Base-by-base conservation (phyloP, 768 basidiomycete species). In the Psilocybe sp. region DNA sequence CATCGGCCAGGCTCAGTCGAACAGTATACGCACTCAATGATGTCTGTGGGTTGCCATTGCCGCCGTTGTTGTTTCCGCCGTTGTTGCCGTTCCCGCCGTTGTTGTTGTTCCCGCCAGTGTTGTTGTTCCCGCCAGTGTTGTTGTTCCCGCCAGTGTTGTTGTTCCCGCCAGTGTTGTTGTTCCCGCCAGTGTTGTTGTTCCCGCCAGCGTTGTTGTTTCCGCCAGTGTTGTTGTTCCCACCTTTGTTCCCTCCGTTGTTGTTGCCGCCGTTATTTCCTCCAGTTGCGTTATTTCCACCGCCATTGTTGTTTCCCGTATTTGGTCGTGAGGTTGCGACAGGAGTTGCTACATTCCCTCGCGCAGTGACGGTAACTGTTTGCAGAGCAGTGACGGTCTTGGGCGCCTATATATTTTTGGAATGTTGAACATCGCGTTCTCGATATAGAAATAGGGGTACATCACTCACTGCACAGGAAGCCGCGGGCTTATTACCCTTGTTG, bases 1-100 rank as follows among this genome's bases (percentile, higher is more conserved):
- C 40, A 11, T 35, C 15, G 12, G 5, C 34, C 20, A 16, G 19
- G 34, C 20, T 10, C 6, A 20, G 15, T 34, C 1, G 7, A 3
- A 28, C 23, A 7, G 23, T 28, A 36, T 28, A 58, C 66, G 48
- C 42, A 75, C 74, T 73, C 36, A 69, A 51, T 14, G 77, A 77
- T 1, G 67, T 71, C 58, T 83, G 81, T 8, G 73, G 71, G 62
- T 78, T 46, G 28, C 47, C 50, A 44, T 20, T 66, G 13, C 52
- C 52, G 32, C 44, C 51, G 15, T 44, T 55, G 13, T n/a, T n/a
- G n/a, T n/a, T n/a, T n/a, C 37, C 33, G 23, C 44, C 50, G 23
- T 50, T 53, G 28, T 36, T 47, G 6, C 18, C 23, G 20, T 54
- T 53, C 40, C 52, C 41, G 34, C 40, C 49, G 28, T 44, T 56